Conservation (phyloP, 345 rosid genomes). For the Cardiospermum halicacabum region DNA sequence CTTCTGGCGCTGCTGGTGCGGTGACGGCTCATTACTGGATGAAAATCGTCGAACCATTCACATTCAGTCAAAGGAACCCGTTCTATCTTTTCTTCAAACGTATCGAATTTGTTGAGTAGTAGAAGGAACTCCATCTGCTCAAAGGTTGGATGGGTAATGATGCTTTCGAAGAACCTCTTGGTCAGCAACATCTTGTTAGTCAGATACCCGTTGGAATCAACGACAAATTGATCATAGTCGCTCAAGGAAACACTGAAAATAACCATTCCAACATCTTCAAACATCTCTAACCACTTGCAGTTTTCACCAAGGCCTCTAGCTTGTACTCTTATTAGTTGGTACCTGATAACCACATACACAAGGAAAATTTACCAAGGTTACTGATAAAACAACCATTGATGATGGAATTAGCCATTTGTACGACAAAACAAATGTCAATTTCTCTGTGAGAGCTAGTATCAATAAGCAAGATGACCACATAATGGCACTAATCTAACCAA, state of each 20-base stretch:
- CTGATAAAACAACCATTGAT: background rate
- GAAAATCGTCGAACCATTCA: conserved; percentile 91
- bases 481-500: too few species aligned
- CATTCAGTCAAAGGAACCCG: conserved; percentile 56
- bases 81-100: conserved; percentile 80
- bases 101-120: conserved; percentile 75
- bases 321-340: conserved; percentile 84
- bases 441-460: background rate
- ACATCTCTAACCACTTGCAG: conserved; percentile 98
- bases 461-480: too few species aligned
- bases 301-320: conserved; percentile 87
- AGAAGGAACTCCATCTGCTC: conserved; percentile 87
- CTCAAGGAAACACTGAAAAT: conserved; percentile 76
- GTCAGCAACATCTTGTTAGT: conserved; percentile 74
- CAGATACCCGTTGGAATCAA: conserved; percentile 42
- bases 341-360: conserved; percentile 40
- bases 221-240: conserved; percentile 66
- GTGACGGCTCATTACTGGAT: conserved; percentile 65
- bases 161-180: conserved; percentile 78
- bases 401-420: background rate
- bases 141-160: conserved; percentile 77
- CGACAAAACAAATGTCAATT: background rate
- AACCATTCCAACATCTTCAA: conserved; percentile 93
- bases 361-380: background rate
- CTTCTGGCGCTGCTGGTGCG: conserved; percentile 33